A percentile compares a stretch with the other conserved stretches of the same genome.
These are phyloP conservation scores for Fusarium gaditjirri DNA, from an alignment of 2,329 filamentous ascomycete species.

Conservation along the genomic window DNA sequence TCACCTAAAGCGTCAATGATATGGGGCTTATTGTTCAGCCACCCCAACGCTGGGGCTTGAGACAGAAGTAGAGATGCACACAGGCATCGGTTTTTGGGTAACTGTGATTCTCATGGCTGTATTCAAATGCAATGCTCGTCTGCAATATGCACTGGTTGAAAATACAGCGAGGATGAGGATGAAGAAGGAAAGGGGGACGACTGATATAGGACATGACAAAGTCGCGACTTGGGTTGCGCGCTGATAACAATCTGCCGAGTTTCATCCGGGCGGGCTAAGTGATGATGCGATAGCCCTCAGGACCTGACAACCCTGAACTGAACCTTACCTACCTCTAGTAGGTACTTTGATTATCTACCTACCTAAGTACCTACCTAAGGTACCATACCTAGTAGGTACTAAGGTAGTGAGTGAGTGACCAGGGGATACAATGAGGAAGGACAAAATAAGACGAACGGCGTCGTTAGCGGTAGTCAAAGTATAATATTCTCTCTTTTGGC, in stretches of 20 bases:
- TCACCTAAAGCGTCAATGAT: constrained; percentile 41
- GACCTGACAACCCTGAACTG: not conserved
- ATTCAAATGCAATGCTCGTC: constrained; percentile 27
- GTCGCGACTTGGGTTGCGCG: constrained; percentile 24
- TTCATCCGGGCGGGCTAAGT: constrained; percentile 40
- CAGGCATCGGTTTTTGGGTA: constrained; percentile 26
- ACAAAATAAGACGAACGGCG: constrained; percentile 16
- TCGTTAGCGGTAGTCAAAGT: constrained; percentile 3
- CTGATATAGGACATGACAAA: constrained; percentile 23
- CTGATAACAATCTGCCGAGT: constrained; percentile 36
- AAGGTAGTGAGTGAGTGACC: not conserved
- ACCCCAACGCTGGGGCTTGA: constrained; percentile 66
- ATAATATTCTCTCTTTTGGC: constrained; percentile 27
- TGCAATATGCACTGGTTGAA: constrained; percentile 37
- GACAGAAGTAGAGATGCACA: constrained; percentile 39
- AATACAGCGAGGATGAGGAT: constrained; percentile 12
- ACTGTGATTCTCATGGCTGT: constrained; percentile 36
- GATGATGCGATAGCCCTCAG: constrained; percentile 41
- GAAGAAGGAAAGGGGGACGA: constrained; percentile 25
- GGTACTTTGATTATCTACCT: not conserved
- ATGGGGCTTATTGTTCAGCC: constrained; percentile 52
- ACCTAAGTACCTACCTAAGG: too few species aligned
- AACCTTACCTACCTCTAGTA: too few species aligned
- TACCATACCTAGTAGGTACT: too few species aligned
- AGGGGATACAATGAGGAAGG: not conserved